These are phyloP conservation scores for Miamiensis avidus DNA, from an alignment of 169 alveolate genomes.

Conservation along the genomic window DNA sequence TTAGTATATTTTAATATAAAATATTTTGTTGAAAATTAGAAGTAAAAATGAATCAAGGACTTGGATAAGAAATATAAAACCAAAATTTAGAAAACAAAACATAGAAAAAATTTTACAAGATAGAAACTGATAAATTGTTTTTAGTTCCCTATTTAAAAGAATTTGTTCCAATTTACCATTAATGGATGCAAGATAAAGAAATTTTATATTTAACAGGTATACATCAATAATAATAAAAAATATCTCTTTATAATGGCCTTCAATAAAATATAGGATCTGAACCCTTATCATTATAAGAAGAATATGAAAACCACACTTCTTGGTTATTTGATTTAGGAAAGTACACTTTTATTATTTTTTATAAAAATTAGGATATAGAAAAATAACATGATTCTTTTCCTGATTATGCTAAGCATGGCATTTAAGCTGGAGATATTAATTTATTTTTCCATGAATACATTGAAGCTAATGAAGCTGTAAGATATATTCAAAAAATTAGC, in stretches of 20 bases:
- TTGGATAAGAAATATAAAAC: no score
- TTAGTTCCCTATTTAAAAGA: constrained; percentile 38
- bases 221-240: no score
- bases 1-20: no score
- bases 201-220: constrained; percentile 37
- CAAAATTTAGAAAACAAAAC: no score
- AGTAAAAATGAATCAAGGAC: background rate
- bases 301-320: constrained; percentile 30
- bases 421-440: constrained; percentile 40
- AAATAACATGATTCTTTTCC: constrained; percentile 3
- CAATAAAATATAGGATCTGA: constrained; percentile 9
- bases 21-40: background rate
- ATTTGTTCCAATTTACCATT: constrained; percentile 27
- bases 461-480: constrained; percentile 38
- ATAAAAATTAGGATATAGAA: background rate
- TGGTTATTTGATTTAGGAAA: constrained; percentile 40
- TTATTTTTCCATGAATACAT: constrained; percentile 40
- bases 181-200: constrained; percentile 46
- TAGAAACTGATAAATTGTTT: constrained; percentile 2
- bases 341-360: constrained; percentile 35
- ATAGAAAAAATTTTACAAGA: no score
- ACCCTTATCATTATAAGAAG: constrained; percentile 41
- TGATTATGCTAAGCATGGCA: constrained; percentile 13
- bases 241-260: background rate
- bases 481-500: no score